phyloP scores from a whole-genome alignment of 306 rosid genomes.

The Acmispon strigosus region DNA sequence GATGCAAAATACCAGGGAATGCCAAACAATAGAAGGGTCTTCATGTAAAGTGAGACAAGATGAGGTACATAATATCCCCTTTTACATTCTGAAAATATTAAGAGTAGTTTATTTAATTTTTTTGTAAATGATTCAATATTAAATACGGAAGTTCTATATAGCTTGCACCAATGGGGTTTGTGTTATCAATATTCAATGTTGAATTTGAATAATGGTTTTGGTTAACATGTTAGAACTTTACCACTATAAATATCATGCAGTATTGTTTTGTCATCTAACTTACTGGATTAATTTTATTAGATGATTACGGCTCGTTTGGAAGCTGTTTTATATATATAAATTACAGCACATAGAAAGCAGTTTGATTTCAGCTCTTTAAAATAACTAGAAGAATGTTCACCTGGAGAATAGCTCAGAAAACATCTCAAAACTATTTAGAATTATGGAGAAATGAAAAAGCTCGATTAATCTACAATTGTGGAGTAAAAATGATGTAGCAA shows the following conservation, averaged over 20 bases:
- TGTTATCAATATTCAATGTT: not conserved
- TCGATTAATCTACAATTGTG: not conserved
- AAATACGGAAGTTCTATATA: not conserved
- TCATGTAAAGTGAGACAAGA: constrained; percentile 29
- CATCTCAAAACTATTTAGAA: not conserved
- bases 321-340: not conserved
- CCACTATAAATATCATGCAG: not conserved
- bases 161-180: not conserved
- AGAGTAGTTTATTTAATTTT: not conserved
- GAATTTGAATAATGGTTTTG: not conserved
- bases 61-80: constrained; percentile 48
- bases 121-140: not conserved
- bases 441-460: not conserved
- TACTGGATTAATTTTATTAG: not conserved
- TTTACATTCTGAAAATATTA: not conserved
- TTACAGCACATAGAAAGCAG: not conserved
- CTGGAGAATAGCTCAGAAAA: not conserved
- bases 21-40: constrained; percentile 24
- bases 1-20: constrained; percentile 26
- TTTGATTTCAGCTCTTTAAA: not conserved
- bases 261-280: constrained; percentile 1
- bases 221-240: constrained; percentile 2
- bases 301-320: not conserved
- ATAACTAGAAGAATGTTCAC: not conserved
- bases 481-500: not conserved